Evolutionary conservation across 495 filamentous ascomycete genomes (phyloP), one percentile per base, ranked within the genome.

Genomic region (Neurospora tetraspora): DNA sequence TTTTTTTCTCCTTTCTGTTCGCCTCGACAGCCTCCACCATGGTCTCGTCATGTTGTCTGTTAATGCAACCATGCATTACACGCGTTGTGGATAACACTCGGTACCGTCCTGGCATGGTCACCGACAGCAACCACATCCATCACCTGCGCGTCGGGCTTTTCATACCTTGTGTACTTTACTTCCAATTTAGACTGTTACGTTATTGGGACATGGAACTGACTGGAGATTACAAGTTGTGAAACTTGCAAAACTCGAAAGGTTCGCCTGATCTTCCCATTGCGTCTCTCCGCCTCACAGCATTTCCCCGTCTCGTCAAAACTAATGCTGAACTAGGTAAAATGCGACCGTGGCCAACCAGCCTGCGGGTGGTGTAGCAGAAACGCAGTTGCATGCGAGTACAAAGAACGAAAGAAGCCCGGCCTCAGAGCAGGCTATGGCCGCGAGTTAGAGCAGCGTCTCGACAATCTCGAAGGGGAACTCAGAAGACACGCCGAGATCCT

Each of bases 341-440:
- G 91, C 80, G 91, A 96, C 83, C 90, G 93, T 31, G 88, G 90
- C 11, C 92, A 94, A 72, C 94, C 94, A 10, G 89, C 89, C 72
- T 97, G 94, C 81, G 94, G 94, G 61, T 96, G 94, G 93, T 97
- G 94, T 78, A 85, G 85, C 75, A 89, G 92, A 71, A 96, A 96
- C 80, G 87, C 87, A 7, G 90, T 92, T 53, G 45, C 83, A 36
- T 96, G 93, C 82, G 91, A 94, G 79, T 96, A 96, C 81, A 93
- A 90, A 78, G 92, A 93, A 77, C 87, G 93, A 23, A 95, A 94
- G 83, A 95, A 95, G 80, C 93, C 93, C 27, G 93, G 92, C 1
- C 82, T 95, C 68, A 84, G 93, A 72, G 94, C 94, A 69, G 94
- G 94, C 2, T 97, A 96, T 79, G 94, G 94, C 2, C 87, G 94